Evolutionary conservation across 2,329 filamentous ascomycete genomes (phyloP), one percentile per base, ranked within the genome.

Genomic region (Aureobasidium lini): DNA sequence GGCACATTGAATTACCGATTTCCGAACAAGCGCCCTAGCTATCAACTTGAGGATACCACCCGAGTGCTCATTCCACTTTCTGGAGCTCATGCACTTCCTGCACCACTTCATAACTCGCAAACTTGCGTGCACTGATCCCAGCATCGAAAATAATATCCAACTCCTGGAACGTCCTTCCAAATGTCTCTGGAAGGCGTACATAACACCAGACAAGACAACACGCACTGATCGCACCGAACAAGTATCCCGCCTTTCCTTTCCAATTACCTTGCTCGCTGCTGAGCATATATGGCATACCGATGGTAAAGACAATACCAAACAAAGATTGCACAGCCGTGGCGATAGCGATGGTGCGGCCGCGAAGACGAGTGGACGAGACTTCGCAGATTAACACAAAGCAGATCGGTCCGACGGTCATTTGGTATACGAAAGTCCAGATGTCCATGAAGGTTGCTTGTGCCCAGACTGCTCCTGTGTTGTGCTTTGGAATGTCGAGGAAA

Each of bases 111-210:
- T 43, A 43, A 18, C 16, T 23, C 6, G 40, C 40, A 13, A 43
- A 43, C 16, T 43, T 43, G 18, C 40, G 40, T 18, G 18, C 40
- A 43, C 40, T 43, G 40, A 43, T 13, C 4, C 23, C 23, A 23
- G 23, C 23, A 23, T 70, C 65, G 60, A 72, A 73, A 65, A 73
- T 67, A n/a, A 69, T 62, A 61, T 73, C 70, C 18, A 73, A 57
- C 63, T 73, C 71, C 47, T 71, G 69, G 61, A 67, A 73, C 10
- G 71, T 71, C 11, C 70, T 57, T 18, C 66, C 68, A 37, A 66
- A 68, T 57, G 69, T 72, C 61, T 73, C 71, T 5, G 71, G 71
- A 2, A 73, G 63, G n/a, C 66, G 61, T 44, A 70, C 69, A 61
- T 65, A 71, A 11, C 65, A 66, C 68, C 70, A 70, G 2, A 68